Conservation (phyloP, 345 rosid species). For the Eucalyptus regnans region DNA sequence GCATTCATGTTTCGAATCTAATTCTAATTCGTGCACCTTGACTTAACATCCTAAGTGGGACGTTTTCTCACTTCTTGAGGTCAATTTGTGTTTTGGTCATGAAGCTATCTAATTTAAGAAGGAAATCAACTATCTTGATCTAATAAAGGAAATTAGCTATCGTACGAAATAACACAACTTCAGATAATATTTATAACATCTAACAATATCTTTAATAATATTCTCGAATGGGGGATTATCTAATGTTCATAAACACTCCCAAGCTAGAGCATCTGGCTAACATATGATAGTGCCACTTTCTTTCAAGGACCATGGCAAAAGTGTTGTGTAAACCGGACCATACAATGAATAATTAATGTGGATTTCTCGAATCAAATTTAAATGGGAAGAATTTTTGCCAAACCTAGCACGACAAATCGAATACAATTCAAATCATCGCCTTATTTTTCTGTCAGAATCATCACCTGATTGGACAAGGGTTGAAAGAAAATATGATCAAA, state of each 20-base stretch:
- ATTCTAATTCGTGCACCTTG: not conserved
- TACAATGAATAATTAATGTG: not conserved
- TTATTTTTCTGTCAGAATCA: too few species aligned
- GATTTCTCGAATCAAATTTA: not conserved
- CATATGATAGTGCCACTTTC: not conserved
- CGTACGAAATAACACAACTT: not conserved
- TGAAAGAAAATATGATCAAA: not conserved
- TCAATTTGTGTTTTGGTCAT: rapidly evolving
- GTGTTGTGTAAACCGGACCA: not conserved
- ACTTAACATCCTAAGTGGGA: rapidly evolving
- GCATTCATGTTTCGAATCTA: not conserved
- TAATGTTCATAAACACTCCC: not conserved
- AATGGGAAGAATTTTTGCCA: not conserved
- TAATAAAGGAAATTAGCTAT: not conserved
- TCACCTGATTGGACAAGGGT: not conserved
- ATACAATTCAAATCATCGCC: not conserved
- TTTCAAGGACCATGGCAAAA: not conserved
- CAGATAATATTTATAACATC: not conserved
- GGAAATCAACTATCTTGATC: not conserved
- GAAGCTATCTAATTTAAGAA: not conserved
- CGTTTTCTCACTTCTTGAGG: not conserved
- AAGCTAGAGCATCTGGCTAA: not conserved
- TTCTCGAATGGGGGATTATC: not conserved
- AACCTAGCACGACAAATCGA: not conserved
- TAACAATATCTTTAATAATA: not conserved